Evolutionary conservation across 352 stramenopile species (phyloP), one percentile per base, ranked within the genome.

Genomic region (Phytopythium mirpurense): DNA sequence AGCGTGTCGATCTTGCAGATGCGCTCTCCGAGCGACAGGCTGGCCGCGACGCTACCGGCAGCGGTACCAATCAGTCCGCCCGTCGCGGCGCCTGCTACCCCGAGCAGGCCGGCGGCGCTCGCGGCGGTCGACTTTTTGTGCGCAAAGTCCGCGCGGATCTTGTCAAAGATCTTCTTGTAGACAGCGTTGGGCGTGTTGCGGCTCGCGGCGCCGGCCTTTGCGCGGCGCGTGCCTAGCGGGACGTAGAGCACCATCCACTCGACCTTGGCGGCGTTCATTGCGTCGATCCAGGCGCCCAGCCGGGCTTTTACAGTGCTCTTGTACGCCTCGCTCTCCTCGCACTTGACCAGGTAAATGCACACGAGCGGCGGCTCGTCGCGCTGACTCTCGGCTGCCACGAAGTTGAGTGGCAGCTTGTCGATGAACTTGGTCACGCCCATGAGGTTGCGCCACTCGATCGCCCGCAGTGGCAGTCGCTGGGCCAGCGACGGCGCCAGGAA

Each of bases 171-270:
- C 66, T 88, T 89, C 56, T 72, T 81, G 59, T 94, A 94, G 11
- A 90, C 63, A 15, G 65, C 59, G 50, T 71, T 70, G 26, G 63
- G 68, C 9, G 44, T 29, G 48, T 73, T 74, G 51, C 51, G 56
- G 2, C 41, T 44, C n/a, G 38, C 48, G 32, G 54, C 53, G 12
- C 69, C 70, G 5, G 71, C 58, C n/a, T 78, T 74, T 36, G 76
- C 68, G 27, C 72, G 70, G 21, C 72, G 81, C 29, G 81, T 93
- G 6, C 84, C 84, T n/a, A 94, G 60, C 23, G 84, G 84, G n/a
- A 94, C 82, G 56, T 93, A 94, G 1, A 92, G 66, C 36, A 93
- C 60, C 45, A 94, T 75, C 79, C 81, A 94, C 54, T 94, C 82
- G 14, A 86, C 63, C 15, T 70, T 68, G 1, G 65, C 67, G 15